phyloP scores from a whole-genome alignment of 148 eudicot species.

The Beta vulgaris region DNA sequence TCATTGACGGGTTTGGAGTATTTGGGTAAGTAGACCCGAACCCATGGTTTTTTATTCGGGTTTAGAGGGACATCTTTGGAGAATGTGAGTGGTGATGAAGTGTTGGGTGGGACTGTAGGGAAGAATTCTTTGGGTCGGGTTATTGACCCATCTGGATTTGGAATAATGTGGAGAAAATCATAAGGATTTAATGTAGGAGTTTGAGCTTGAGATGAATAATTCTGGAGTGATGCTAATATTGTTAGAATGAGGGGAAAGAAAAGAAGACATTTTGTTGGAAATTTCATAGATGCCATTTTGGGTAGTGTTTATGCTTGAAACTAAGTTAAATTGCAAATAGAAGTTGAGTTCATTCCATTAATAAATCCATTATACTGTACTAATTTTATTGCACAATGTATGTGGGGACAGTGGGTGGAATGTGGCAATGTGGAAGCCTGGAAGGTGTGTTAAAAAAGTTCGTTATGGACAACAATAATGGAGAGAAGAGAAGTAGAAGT shows the following conservation, averaged over 20 bases:
- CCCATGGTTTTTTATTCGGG: slow-evolving; percentile 22
- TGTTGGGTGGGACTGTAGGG: slow-evolving; percentile 23
- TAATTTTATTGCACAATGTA: too few relatives aligned
- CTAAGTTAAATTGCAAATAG: too few relatives aligned
- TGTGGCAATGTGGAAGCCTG: too few relatives aligned
- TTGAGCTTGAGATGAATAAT: background rate
- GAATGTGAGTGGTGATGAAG: background rate
- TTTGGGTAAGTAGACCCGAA: slow-evolving; percentile 30
- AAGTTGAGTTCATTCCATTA: too few relatives aligned
- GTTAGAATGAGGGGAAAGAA: background rate
- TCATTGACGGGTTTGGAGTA: background rate
- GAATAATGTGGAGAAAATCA: slow-evolving; percentile 18
- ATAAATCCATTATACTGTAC: too few relatives aligned
- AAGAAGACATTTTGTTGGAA: background rate
- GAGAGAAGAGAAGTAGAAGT: too few relatives aligned
- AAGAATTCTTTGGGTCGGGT: slow-evolving; percentile 10
- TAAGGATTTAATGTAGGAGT: slow-evolving; percentile 20
- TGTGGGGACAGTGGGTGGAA: too few relatives aligned
- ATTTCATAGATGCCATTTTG: background rate
- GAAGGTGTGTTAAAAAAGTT: too few relatives aligned
- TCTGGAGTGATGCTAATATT: background rate
- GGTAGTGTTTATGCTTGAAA: too few relatives aligned
- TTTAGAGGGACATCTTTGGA: slow-evolving; percentile 28
- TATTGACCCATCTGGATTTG: slow-evolving; percentile 27
- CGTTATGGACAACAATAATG: too few relatives aligned